Evolutionary conservation across 2,329 filamentous ascomycete species (phyloP), one percentile per base, ranked within the genome.

Genomic region (Hypoxylon sp.): DNA sequence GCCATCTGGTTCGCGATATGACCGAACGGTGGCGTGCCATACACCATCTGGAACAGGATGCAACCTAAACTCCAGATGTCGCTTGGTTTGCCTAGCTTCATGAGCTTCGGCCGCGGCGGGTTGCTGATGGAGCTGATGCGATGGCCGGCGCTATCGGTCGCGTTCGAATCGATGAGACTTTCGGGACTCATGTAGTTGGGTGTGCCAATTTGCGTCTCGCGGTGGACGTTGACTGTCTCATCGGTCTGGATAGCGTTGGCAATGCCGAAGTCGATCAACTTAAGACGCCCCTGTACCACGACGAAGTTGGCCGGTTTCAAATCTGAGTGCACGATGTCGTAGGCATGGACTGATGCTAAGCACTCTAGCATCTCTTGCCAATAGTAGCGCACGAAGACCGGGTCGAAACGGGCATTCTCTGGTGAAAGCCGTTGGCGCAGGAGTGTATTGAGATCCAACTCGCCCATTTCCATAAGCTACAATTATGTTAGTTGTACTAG

Each of bases 361-460:
- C 94, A 97, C 70, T 96, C 91, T 12, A 99, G 86, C 94, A 99
- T 99, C 73, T 99, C 94, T 71, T 96, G 94, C 94, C 94, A 99
- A 77, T 96, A 96, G 73, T 90, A 95, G n/a, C 94, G 88, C 8
- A 94, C 91, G 70, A 97, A 97, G 43, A 88, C 89, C 1, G 90
- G 81, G 67, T 99, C 94, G 54, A 99, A 88, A 52, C 80, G 83
- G 27, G 89, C 83, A 44, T 88, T 83, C 54, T 91, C 87, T 0
- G 79, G 82, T 64, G 86, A 90, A 64, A 90, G 76, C 7, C 86
- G 84, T 59, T 86, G 82, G 25, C 86, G 87, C 59, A 99, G 81
- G 44, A 97, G 85, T 46, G 88, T 90, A 67, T 95, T 89, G 65
- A 99, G 82, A 71, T 99, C 94, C 15, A 93, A 84, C 73, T 99